These are phyloP conservation scores for Yamadazyma laniorum DNA, from an alignment of 805 yeast species.

Conservation along the genomic window DNA sequence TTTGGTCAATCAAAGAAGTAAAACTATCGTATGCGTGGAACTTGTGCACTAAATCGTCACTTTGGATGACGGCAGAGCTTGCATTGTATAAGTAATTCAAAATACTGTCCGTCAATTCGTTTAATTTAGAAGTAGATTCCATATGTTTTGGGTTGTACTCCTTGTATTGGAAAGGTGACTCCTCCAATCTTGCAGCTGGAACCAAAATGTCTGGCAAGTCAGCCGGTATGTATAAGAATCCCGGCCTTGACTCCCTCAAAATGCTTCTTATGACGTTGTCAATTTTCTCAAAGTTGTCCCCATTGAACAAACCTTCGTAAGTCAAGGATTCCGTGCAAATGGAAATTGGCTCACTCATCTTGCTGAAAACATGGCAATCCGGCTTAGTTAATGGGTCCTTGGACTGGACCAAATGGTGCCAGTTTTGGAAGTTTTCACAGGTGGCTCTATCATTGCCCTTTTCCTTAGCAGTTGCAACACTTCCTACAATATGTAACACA, in stretches of 20 bases:
- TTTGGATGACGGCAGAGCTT: slow-evolving; percentile 61
- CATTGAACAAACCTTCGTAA: slow-evolving; percentile 24
- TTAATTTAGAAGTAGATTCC: slow-evolving; percentile 16
- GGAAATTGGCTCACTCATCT: slow-evolving; percentile 57
- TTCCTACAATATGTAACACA: slow-evolving; percentile 79
- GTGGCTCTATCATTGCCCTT: slow-evolving; percentile 5
- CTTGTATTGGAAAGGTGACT: slow-evolving; percentile 12
- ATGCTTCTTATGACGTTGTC: slow-evolving; percentile 64
- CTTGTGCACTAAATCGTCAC: slow-evolving; percentile 69
- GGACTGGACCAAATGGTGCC: slow-evolving; percentile 63
- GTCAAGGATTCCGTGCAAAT: slow-evolving; percentile 46
- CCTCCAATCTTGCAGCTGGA: slow-evolving; percentile 19
- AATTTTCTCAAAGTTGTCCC: slow-evolving; percentile 50
- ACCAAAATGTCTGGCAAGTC: slow-evolving; percentile 53
- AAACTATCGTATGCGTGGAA: slow-evolving; percentile 47
- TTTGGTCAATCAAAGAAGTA: slow-evolving; percentile 47
- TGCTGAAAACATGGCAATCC: slow-evolving; percentile 64
- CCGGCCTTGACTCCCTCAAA: slow-evolving; percentile 66
- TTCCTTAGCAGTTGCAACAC: slow-evolving; percentile 24
- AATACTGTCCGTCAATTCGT: slow-evolving; percentile 32
- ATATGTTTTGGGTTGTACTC: slow-evolving; percentile 9
- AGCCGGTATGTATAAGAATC: slow-evolving; percentile 74
- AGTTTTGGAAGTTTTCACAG: slow-evolving; percentile 19
- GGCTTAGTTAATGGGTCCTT: slow-evolving; percentile 49
- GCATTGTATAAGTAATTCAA: slow-evolving; percentile 51